Evolutionary conservation across 768 basidiomycete genomes (phyloP).

Genomic region (Suillus variegatus): DNA sequence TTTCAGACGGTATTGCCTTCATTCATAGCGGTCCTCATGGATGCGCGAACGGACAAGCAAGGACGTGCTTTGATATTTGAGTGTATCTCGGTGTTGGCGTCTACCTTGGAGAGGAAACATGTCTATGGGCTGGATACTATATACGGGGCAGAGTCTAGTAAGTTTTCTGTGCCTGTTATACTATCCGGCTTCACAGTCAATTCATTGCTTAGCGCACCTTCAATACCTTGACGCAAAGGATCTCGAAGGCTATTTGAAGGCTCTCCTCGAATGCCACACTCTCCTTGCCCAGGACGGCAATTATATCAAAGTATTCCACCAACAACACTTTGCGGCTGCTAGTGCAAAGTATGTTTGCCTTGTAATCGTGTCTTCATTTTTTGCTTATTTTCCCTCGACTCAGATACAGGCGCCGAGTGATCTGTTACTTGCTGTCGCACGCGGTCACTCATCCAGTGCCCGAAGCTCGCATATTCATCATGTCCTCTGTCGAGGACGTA

Average conservation of each 20-base stretch:
- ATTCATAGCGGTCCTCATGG: slow-evolving; percentile 57
- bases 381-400: slow-evolving; percentile 5
- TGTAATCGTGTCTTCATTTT: slow-evolving; percentile 12
- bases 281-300: slow-evolving; percentile 61
- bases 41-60: slow-evolving; percentile 28
- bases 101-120: slow-evolving; percentile 40
- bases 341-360: slow-evolving; percentile 50
- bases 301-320: slow-evolving; percentile 62
- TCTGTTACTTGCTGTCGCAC: slow-evolving; percentile 84
- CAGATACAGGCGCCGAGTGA: slow-evolving; percentile 70
- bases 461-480: slow-evolving; percentile 50
- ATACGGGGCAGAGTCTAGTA: slow-evolving; percentile 64
- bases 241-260: slow-evolving; percentile 55
- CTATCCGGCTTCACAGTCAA: slow-evolving; percentile 9
- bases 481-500: slow-evolving; percentile 46
- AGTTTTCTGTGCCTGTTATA: slow-evolving; percentile 22
- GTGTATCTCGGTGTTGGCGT: slow-evolving; percentile 52
- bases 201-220: slow-evolving; percentile 41
- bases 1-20: slow-evolving; percentile 81
- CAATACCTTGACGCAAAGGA: slow-evolving; percentile 75
- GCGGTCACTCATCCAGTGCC: slow-evolving; percentile 56
- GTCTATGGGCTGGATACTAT: slow-evolving; percentile 76
- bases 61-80: slow-evolving; percentile 44
- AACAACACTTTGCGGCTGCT: slow-evolving; percentile 48
- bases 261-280: slow-evolving; percentile 49